phyloP scores from a whole-genome alignment of 345 rosid species.

The Anastatica hierochuntica region DNA sequence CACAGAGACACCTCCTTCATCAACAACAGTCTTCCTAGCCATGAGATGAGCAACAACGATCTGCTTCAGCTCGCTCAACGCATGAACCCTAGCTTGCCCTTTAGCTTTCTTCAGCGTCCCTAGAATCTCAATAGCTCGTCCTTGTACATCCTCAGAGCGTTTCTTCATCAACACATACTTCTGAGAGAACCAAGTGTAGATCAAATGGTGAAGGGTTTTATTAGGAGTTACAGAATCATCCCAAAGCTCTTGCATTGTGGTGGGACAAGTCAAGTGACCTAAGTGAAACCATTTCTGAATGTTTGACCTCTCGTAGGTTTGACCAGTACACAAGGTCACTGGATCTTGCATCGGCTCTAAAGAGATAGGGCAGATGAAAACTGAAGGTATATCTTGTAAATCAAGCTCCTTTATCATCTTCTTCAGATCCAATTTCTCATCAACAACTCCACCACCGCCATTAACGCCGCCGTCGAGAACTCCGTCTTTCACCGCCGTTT shows the following conservation, averaged over 20 bases:
- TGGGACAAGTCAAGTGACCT: conserved; percentile 63
- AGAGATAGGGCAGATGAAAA: conserved; percentile 65
- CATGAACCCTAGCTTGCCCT: conserved; percentile 61
- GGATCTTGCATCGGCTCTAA: conserved; percentile 70
- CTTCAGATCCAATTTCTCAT: conserved; percentile 55
- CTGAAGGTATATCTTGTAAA: conserved; percentile 32
- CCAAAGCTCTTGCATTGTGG: conserved; percentile 79
- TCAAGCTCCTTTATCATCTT: conserved; percentile 56
- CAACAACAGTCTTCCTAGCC: conserved; percentile 44
- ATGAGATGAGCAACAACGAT: conserved; percentile 35
- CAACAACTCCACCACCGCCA: conserved; percentile 33
- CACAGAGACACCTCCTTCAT: conserved; percentile 36
- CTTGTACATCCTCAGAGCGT: conserved; percentile 62
- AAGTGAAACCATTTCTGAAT: conserved; percentile 53
- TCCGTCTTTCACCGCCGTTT: conserved; percentile 65
- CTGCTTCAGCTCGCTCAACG: conserved; percentile 48
- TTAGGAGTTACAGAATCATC: conserved; percentile 61
- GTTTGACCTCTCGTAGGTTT: conserved; percentile 59
- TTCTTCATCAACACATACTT: conserved; percentile 52
- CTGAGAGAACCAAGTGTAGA: conserved; percentile 59
- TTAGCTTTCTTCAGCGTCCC: conserved; percentile 50
- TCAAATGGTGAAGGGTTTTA: conserved; percentile 53
- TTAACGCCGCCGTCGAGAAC: conserved; percentile 48
- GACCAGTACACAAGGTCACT: conserved; percentile 67
- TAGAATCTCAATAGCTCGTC: conserved; percentile 45